Percentiles rank a stretch among this genome's conserved stretches.
These are phyloP conservation scores for Starmera quercuum DNA, from an alignment of 805 yeast species.

Conservation along the genomic window DNA sequence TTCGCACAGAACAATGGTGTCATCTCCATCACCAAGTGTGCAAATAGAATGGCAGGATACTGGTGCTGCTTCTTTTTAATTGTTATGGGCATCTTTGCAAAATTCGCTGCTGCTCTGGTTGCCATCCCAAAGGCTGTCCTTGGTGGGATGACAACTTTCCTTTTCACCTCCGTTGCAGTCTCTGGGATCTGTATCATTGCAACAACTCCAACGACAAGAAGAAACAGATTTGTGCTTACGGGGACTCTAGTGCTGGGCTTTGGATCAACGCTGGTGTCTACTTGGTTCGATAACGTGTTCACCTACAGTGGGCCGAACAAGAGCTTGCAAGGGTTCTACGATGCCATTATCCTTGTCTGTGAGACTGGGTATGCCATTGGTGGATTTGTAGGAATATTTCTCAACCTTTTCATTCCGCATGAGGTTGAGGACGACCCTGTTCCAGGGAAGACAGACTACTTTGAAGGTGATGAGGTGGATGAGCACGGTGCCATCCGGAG, in stretches of 20 bases:
- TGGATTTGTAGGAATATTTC: constrained; percentile 54
- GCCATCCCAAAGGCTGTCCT: constrained; percentile 73
- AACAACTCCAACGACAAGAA: constrained; percentile 45
- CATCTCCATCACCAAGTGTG: constrained; percentile 86
- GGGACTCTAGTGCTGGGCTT: constrained; percentile 57
- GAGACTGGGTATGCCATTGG: constrained; percentile 69
- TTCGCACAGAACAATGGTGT: constrained; percentile 97
- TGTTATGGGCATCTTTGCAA: constrained; percentile 82
- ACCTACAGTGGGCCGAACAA: constrained; percentile 54
- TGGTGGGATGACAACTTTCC: constrained; percentile 86
- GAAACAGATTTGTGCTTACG: constrained; percentile 67
- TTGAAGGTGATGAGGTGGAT: constrained; percentile 10
- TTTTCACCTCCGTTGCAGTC: constrained; percentile 68
- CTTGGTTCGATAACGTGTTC: constrained; percentile 60
- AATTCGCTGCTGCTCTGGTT: constrained; percentile 84
- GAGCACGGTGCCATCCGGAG: constrained; percentile 3
- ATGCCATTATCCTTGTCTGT: constrained; percentile 62
- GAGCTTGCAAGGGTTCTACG: constrained; percentile 49
- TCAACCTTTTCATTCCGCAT: constrained; percentile 54
- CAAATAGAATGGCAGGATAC: constrained; percentile 73
- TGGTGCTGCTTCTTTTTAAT: constrained; percentile 75
- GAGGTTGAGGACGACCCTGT: constrained; percentile 38
- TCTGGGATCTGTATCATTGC: constrained; percentile 67
- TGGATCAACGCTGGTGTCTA: constrained; percentile 57
- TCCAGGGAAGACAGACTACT: constrained; percentile 8